Evolutionary conservation across 2,329 filamentous ascomycete species (phyloP), one percentile per base, ranked within the genome.

Genomic region (Botrytis porri): DNA sequence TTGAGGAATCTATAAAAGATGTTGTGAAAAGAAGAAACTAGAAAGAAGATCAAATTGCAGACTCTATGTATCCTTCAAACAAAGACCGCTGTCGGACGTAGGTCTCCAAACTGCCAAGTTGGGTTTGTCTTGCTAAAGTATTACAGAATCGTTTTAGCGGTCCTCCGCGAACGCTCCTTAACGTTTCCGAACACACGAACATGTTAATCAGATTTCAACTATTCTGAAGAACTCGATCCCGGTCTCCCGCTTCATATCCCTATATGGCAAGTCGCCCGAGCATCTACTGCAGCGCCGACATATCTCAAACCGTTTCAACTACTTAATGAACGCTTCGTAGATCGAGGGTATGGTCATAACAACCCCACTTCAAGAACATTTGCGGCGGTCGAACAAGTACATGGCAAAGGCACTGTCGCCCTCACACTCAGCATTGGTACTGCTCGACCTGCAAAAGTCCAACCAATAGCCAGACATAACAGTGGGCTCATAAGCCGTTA

Each of bases 261-360:
- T n/a, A 72, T 72, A 57, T 72, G 70, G 63, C 7, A 72, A 18
- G 48, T 69, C 20, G 64, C 64, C 22, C 62, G 70, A 41, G 64
- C 84, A 1, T 83, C 83, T 0, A 83, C 84, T 2, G 83, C 84
- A 2, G 83, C 83, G 0, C 76, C 83, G 0, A 76, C 76, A 0
- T 84, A 81, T 71, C 85, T 85, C 77, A 81, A 81, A 18, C 77
- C 81, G 0, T 81, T 86, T 54, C 59, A 73, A 0, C 81, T 87
- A 43, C 81, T 80, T 1, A 4, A 60, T 1, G 71, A 76, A n/a
- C 59, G 72, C 0, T 85, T 83, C 70, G 78, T 84, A 20, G 85
- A 86, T 75, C 84, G 82, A 16, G 70, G 64, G 4, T 72, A 48
- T 51, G 70, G 70, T 32, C 6, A 59, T 32, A 72, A 72, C 29